phyloP scores from a whole-genome alignment of 176 grass and related monocot genomes.

The Themeda triandra region DNA sequence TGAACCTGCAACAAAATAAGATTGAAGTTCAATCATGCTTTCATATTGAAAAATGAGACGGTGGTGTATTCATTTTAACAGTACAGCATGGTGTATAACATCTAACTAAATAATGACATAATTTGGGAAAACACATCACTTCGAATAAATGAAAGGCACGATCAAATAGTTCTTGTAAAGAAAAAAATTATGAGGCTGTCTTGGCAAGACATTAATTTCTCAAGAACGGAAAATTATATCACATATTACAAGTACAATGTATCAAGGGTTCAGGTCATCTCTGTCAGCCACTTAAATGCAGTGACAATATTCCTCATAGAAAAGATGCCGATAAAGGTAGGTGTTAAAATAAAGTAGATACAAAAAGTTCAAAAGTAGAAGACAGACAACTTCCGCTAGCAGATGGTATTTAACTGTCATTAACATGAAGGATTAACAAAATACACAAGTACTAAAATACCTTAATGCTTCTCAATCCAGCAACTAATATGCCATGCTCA shows the following conservation, averaged over 20 bases:
- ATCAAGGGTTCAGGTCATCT: background rate
- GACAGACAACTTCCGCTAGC: background rate
- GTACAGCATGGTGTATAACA: background rate
- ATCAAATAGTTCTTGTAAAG: background rate
- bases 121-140: background rate
- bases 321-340: background rate
- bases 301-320: background rate
- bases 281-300: background rate
- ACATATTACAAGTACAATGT: background rate
- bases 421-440: slow-evolving; percentile 7
- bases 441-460: slow-evolving; percentile 38
- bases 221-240: background rate
- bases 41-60: background rate
- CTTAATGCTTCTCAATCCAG: slow-evolving; percentile 98
- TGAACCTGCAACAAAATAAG: slow-evolving; percentile 62
- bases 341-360: background rate
- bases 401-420: background rate
- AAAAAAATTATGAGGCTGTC: background rate
- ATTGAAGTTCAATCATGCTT: background rate
- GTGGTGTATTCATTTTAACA: background rate
- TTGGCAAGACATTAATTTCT: background rate
- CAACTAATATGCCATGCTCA: slow-evolving; percentile 88
- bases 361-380: background rate
- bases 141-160: background rate
- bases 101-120: background rate